These are phyloP conservation scores for Selaginella tamariscina DNA, from an alignment of 75 land plant genomes.

Conservation along the genomic window DNA sequence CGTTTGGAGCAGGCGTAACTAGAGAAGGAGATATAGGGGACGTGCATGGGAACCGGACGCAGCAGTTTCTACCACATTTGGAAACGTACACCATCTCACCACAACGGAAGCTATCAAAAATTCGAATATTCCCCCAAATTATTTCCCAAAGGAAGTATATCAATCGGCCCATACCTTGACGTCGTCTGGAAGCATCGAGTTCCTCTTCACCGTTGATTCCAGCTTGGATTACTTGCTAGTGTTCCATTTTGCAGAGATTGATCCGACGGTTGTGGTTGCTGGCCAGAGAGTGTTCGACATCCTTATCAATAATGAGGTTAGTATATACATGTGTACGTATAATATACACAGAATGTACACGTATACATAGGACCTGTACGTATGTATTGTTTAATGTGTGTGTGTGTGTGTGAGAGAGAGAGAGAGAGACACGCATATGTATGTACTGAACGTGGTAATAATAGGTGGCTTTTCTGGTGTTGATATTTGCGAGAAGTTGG, in stretches of 20 bases:
- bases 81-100: constrained; percentile 17
- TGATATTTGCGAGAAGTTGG: constrained; percentile 68
- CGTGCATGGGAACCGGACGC: constrained; percentile 71
- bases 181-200: constrained; percentile 33
- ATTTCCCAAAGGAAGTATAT: constrained; percentile 60
- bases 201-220: constrained; percentile 52
- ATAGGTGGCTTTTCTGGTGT: constrained; percentile 34
- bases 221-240: constrained; percentile 78
- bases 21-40: constrained; percentile 46
- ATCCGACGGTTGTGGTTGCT: constrained; percentile 37
- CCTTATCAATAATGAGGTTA: constrained; percentile 29
- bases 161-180: constrained; percentile 40
- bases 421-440: no score
- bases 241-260: constrained; percentile 98
- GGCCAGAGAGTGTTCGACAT: constrained; percentile 83
- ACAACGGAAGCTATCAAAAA: constrained; percentile 27
- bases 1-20: constrained; percentile 80
- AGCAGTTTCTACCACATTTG: constrained; percentile 14
- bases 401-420: no score
- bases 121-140: constrained; percentile 44
- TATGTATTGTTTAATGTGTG: no score
- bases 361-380: no score
- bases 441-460: no score
- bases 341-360: no score
- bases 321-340: no score